Conservation (phyloP, 768 basidiomycete genomes). For the Lyophyllum decastes region DNA sequence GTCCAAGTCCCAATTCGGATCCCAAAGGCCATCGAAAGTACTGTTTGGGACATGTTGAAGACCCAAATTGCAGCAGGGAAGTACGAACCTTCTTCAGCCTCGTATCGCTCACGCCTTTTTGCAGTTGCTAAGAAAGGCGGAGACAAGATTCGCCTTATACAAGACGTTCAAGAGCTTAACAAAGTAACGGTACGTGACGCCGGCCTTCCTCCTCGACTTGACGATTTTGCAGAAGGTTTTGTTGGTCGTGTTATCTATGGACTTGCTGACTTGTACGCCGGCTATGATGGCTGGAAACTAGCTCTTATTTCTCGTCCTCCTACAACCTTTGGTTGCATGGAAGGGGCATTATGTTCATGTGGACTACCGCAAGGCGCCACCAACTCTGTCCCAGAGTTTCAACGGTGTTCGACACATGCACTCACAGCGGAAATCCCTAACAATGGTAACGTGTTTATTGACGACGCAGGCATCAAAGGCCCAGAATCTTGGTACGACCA, state of each 20-base stretch:
- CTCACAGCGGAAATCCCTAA: conserved; percentile 15
- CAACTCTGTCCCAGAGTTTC: conserved; percentile 35
- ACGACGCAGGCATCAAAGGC: conserved; percentile 20
- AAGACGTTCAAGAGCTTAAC: conserved; percentile 34
- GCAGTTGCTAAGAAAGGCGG: conserved; percentile 27
- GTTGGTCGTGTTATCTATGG: conserved; percentile 24
- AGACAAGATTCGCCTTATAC: conserved; percentile 30
- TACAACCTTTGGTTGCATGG: conserved; percentile 30
- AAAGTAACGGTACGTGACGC: conserved; percentile 24
- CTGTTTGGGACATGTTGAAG: conserved; percentile 22
- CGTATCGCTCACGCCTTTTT: conserved; percentile 24
- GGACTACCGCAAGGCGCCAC: conserved; percentile 34
- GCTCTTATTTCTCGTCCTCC: conserved; percentile 26
- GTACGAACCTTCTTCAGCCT: conserved; percentile 22
- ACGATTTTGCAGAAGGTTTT: conserved; percentile 27
- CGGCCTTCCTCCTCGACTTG: conserved; percentile 25
- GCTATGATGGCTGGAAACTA: conserved; percentile 31
- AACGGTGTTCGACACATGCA: conserved; percentile 18
- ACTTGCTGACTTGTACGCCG: conserved; percentile 28
- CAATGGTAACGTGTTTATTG: conserved; percentile 18
- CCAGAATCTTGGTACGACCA: conserved; percentile 15
- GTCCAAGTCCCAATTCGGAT: conserved; percentile 24
- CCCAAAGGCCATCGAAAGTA: conserved; percentile 23
- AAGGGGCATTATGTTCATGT: conserved; percentile 21
- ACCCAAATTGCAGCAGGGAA: conserved; percentile 16